Evolutionary conservation across 441 rosid species (phyloP), one percentile per base, ranked within the genome.

Genomic region (Gossypium gossypioides): DNA sequence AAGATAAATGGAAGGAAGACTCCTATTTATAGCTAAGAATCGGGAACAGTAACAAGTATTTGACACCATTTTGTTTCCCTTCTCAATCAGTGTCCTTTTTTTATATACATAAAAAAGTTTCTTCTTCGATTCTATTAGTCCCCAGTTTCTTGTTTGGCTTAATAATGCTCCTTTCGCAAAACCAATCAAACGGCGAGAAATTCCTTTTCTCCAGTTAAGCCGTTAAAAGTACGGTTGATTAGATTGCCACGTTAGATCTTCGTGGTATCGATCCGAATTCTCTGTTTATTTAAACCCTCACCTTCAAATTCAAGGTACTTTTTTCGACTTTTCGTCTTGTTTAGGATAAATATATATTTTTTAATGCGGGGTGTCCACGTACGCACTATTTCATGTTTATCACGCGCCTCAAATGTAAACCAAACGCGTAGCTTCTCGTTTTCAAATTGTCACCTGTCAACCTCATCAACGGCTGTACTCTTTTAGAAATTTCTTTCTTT

Each of bases 1-100:
- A 74, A 63, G 78, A 32, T 68, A 71, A 78, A 29, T n/a, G 70
- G 13, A 75, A 16, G 29, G 61, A 56, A 55, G 74, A 76, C 59
- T n/a, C 76, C 77, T 84, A 86, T 89, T 89, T 89, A 90, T 90
- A 92, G 57, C 24, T 8, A 32, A 48, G 13, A 63, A 78, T 68
- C 68, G 74, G 9, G 75, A 52, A 76, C 75, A 73, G 85, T 52
- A 75, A 76, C 80, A 74, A 12, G 72, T 62, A 50, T 72, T 82
- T 75, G 92, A 81, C 80, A 71, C 84, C 93, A 89, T 90, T 77
- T 51, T 71, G 67, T 63, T 13, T 4, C 1, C 9, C 57, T 51
- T 4, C 13, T 32, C 34, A 65, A 8, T 25, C 40, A 13, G 3
- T n/a, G 21, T 7, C 9, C 1, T 2, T 57, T n/a, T 57, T 37